Evolutionary conservation across 2,329 filamentous ascomycete species (phyloP), one percentile per base, ranked within the genome.

Genomic region (Talaromyces sp.): DNA sequence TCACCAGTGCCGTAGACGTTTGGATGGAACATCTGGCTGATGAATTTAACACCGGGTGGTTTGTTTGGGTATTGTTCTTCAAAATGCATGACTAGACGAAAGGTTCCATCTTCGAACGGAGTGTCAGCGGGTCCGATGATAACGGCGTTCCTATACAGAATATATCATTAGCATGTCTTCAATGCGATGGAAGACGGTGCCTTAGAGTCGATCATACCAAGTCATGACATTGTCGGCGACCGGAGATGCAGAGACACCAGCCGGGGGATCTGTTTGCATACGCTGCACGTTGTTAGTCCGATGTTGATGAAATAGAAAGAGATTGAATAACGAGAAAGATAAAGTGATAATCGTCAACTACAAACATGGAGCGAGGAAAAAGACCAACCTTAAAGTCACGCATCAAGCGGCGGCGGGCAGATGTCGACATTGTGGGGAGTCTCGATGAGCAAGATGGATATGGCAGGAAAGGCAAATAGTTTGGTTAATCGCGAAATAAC

Each of bases 1-100:
- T 99, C 94, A 61, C 94, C 94, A 0, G 92, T 97, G 55, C 89
- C 92, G 73, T 99, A 99, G 58, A 99, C 94, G 70, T 99, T 99
- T 17, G 94, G 94, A 69, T 99, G 94, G 75, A 99, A 99, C 94
- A 99, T 99, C 73, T 94, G 86, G 75, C 90, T 96, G 73, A 99
- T 96, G 74, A 99, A 99, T 72, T 97, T 97, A 77, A 97, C 94
- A 35, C 91, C 89, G 0, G 94, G 94, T 5, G 94, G 94, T 74
- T 97, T 97, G 78, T 97, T 99, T 31, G 94, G 94, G 69, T 99
- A 99, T 70, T 96, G 92, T 75, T 99, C 94, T 72, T 97, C 94
- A 67, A 99, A 99, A 71, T 97, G 91, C 93, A 99, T 97, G 53
- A 97, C 92, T 10, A 99, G 86, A 64, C 93, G 84, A 74, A 99